phyloP scores from a whole-genome alignment of 805 yeast genomes.

The Lachancea fermentati region DNA sequence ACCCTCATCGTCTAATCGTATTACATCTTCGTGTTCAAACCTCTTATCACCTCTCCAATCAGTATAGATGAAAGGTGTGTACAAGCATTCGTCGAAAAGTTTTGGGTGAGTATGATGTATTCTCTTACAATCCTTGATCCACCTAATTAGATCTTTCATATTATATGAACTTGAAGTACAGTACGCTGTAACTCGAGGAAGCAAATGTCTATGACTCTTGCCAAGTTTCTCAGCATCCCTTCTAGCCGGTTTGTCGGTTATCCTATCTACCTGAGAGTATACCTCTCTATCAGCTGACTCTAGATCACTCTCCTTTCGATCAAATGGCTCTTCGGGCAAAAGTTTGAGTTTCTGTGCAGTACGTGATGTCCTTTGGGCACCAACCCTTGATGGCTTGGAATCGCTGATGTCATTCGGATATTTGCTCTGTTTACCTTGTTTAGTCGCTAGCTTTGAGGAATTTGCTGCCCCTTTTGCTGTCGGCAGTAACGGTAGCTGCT shows the following conservation, averaged over 20 bases:
- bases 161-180: slow-evolving; percentile 91
- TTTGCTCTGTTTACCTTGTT: not conserved
- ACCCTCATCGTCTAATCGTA: slow-evolving; percentile 85
- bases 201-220: slow-evolving; percentile 61
- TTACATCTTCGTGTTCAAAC: slow-evolving; percentile 41
- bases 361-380: slow-evolving; percentile 69
- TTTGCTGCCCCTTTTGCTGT: not conserved
- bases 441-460: not conserved
- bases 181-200: slow-evolving; percentile 93
- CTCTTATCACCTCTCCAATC: slow-evolving; percentile 63
- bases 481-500: slow-evolving; percentile 4
- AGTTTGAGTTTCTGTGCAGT: slow-evolving; percentile 69
- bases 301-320: slow-evolving; percentile 19
- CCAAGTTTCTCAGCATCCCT: slow-evolving; percentile 92
- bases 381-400: slow-evolving; percentile 37
- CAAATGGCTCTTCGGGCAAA: slow-evolving; percentile 53
- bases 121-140: slow-evolving; percentile 75
- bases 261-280: slow-evolving; percentile 76
- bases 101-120: slow-evolving; percentile 77
- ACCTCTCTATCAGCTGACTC: slow-evolving; percentile 42
- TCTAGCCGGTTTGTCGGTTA: slow-evolving; percentile 83
- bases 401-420: not conserved
- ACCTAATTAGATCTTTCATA: slow-evolving; percentile 79
- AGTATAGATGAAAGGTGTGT: slow-evolving; percentile 79
- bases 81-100: slow-evolving; percentile 88